A percentile compares a stretch with the other conserved stretches of the same genome.
phyloP scores from a whole-genome alignment of 129 eudicot genomes.

The Rutidosis leptorrhynchoides region DNA sequence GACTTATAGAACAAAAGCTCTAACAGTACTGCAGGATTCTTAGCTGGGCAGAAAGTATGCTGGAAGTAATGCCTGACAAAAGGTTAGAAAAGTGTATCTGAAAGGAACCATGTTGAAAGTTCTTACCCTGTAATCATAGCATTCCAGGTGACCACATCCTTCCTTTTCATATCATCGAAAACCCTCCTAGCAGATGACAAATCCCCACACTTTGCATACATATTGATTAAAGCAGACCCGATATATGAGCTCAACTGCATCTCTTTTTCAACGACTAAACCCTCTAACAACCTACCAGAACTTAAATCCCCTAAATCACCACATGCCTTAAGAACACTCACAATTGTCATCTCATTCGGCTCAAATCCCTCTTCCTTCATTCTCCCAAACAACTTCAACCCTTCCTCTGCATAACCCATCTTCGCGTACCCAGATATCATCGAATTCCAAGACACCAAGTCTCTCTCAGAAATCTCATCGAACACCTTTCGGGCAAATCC shows the following conservation, averaged over 20 bases:
- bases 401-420: slow-evolving; percentile 52
- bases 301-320: slow-evolving; percentile 66
- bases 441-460: too few relatives aligned
- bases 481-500: too few relatives aligned
- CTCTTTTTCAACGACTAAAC: slow-evolving; percentile 40
- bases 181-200: slow-evolving; percentile 51
- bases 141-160: slow-evolving; percentile 64
- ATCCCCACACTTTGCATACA: slow-evolving; percentile 79
- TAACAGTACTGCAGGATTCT: too few relatives aligned
- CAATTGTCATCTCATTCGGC: slow-evolving; percentile 62
- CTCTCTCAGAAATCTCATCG: too few relatives aligned
- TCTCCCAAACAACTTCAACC: slow-evolving; percentile 48
- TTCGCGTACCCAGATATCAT: too few relatives aligned
- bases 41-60: too few relatives aligned
- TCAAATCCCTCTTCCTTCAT: slow-evolving; percentile 57
- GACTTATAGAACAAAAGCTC: too few relatives aligned
- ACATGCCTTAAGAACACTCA: slow-evolving; percentile 66
- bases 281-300: slow-evolving; percentile 51
- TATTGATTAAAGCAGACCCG: slow-evolving; percentile 65
- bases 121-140: slow-evolving; percentile 73
- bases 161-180: slow-evolving; percentile 45
- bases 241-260: slow-evolving; percentile 46
- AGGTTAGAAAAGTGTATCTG: too few relatives aligned
- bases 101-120: too few relatives aligned
- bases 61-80: too few relatives aligned